phyloP scores from a whole-genome alignment of 129 eudicot genomes.

The carrot (Daucus carota) region DNA sequence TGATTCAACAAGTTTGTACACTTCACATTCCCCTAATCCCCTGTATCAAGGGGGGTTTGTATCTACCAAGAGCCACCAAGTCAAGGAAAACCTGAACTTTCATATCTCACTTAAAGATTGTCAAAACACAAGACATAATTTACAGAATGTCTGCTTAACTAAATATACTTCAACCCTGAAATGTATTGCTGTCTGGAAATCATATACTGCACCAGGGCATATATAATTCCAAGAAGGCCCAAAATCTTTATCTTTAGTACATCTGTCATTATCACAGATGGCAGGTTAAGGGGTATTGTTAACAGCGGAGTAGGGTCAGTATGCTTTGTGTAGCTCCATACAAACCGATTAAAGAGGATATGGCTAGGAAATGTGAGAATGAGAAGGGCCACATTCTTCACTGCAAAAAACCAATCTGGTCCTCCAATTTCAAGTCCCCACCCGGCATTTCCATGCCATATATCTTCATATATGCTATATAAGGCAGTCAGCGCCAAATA shows the following conservation, averaged over 20 bases:
- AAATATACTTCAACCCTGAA: constrained; percentile 91
- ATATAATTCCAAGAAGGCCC: constrained; percentile 84
- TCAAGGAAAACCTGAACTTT: constrained; percentile 19
- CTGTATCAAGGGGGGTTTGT: not conserved
- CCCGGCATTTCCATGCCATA: constrained; percentile 86
- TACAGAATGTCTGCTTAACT: constrained; percentile 18
- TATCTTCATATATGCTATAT: constrained; percentile 86
- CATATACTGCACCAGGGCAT: constrained; percentile 78
- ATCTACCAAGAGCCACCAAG: not conserved
- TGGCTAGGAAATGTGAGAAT: constrained; percentile 86
- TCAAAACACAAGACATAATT: not conserved
- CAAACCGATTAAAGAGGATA: constrained; percentile 79
- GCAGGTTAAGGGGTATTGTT: constrained; percentile 78
- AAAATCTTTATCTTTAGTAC: constrained; percentile 77
- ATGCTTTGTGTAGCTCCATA: constrained; percentile 84
- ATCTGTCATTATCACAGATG: constrained; percentile 67
- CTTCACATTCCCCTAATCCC: not conserved
- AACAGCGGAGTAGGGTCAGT: constrained; percentile 67
- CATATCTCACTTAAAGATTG: constrained; percentile 21
- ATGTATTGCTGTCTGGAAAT: constrained; percentile 90
- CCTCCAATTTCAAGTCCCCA: constrained; percentile 97
- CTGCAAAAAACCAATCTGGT: constrained; percentile 88
- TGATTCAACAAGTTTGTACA: not conserved
- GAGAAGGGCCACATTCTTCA: constrained; percentile 81
- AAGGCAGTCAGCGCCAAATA: constrained; percentile 71